A percentile compares a stretch with the other conserved stretches of the same genome.
Evolutionary conservation across 2,329 filamentous ascomycete genomes (phyloP).

Genomic region (Talaromyces sp.): DNA sequence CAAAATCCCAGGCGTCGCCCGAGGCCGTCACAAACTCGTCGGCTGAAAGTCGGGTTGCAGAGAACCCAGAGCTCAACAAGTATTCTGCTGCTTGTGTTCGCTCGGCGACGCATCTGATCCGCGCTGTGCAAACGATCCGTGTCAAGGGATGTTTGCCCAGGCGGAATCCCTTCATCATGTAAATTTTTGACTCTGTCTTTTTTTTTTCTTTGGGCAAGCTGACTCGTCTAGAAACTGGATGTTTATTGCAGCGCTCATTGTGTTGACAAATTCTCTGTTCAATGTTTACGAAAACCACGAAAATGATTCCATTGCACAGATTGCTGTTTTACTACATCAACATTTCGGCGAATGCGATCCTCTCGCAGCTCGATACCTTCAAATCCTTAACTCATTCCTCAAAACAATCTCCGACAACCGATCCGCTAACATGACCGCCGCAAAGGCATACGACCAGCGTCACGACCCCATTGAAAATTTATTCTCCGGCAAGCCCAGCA

Average conservation of each 20-base stretch:
- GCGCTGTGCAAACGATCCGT: slow-evolving; percentile 42
- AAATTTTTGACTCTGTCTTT: slow-evolving; percentile 1
- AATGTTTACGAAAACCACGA: slow-evolving; percentile 44
- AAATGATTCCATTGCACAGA: slow-evolving; percentile 37
- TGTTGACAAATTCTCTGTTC: slow-evolving; percentile 54
- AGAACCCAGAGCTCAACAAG: slow-evolving; percentile 13
- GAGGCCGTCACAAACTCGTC: slow-evolving; percentile 14
- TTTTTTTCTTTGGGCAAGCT: neutral
- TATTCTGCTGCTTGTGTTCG: slow-evolving; percentile 48
- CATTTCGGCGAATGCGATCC: slow-evolving; percentile 46
- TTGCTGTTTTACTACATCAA: slow-evolving; percentile 45
- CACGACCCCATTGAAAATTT: slow-evolving; percentile 13
- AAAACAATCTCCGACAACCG: slow-evolving; percentile 17
- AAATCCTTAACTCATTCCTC: slow-evolving; percentile 47
- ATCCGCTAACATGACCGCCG: slow-evolving; percentile 2
- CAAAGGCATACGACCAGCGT: neutral
- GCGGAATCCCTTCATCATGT: slow-evolving; percentile 54
- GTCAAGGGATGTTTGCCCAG: slow-evolving; percentile 43
- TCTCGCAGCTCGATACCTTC: slow-evolving; percentile 45
- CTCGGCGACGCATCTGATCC: slow-evolving; percentile 47
- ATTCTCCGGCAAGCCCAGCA: slow-evolving; percentile 1
- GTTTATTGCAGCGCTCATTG: slow-evolving; percentile 50
- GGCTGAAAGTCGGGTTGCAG: slow-evolving; percentile 11
- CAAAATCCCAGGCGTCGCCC: slow-evolving; percentile 3
- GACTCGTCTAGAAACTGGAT: slow-evolving; percentile 46